Percentiles rank a stretch among this genome's conserved stretches.
These are phyloP conservation scores for Naumovozyma baii DNA, from an alignment of 805 yeast species.

Conservation along the genomic window DNA sequence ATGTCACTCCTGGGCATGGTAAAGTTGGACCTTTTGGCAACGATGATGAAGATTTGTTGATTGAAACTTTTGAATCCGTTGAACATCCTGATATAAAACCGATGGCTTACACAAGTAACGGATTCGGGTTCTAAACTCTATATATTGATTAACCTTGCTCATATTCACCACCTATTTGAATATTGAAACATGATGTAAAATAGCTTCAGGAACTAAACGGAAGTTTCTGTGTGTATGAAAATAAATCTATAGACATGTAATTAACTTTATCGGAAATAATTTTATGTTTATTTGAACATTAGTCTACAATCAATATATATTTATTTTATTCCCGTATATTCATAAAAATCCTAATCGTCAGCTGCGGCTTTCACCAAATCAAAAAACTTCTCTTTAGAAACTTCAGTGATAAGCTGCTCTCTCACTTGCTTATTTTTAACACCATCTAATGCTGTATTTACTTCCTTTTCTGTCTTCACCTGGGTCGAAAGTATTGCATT, in stretches of 20 bases:
- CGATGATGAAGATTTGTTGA: constrained; percentile 41
- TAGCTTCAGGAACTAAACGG: too few relatives aligned
- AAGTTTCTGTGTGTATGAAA: too few relatives aligned
- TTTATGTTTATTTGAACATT: neutral
- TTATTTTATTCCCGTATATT: too few relatives aligned
- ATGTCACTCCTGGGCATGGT: constrained; percentile 40
- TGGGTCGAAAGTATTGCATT: constrained; percentile 80
- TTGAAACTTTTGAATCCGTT: constrained; percentile 64
- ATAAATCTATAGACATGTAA: too few relatives aligned
- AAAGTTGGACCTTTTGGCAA: constrained; percentile 32
- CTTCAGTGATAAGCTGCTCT: constrained; percentile 53
- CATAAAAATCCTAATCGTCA: constrained; percentile 30
- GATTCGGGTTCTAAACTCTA: constrained; percentile 26
- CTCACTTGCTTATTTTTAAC: constrained; percentile 39
- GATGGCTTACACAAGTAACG: constrained; percentile 75
- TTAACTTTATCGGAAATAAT: too few relatives aligned
- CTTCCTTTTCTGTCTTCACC: constrained; percentile 44
- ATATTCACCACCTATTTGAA: too few relatives aligned
- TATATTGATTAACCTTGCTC: neutral
- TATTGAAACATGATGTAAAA: too few relatives aligned
- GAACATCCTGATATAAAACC: constrained; percentile 88
- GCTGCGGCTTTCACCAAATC: constrained; percentile 81
- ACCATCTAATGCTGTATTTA: constrained; percentile 37
- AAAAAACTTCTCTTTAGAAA: constrained; percentile 81
- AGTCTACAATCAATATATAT: too few relatives aligned